Conservation (phyloP, 805 yeast species). For the Lachancea sp. region DNA sequence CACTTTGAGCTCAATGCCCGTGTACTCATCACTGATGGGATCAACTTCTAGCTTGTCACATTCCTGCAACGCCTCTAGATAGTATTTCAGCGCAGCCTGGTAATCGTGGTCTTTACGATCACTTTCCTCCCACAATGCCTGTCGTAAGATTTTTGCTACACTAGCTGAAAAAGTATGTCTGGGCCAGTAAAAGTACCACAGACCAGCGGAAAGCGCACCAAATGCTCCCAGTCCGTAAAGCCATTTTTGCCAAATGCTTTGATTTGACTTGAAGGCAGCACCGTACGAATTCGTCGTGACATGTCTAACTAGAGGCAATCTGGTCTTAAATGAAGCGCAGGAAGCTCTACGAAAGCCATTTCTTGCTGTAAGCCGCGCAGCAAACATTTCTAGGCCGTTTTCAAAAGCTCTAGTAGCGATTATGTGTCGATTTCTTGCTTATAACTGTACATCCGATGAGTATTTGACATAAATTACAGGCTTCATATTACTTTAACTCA, state of each 20-base stretch:
- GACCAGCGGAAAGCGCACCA: constrained; percentile 21
- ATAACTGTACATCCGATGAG: too few species aligned
- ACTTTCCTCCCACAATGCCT: constrained; percentile 79
- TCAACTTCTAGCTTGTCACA: constrained; percentile 52
- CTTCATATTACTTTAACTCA: too few species aligned
- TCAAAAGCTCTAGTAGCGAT: neutral
- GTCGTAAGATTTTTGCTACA: constrained; percentile 66
- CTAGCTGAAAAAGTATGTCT: constrained; percentile 59
- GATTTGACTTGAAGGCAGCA: neutral
- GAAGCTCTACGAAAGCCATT: neutral
- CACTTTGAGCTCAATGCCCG: constrained; percentile 82
- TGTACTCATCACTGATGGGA: constrained; percentile 67
- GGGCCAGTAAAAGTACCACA: constrained; percentile 51
- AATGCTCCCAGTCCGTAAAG: constrained; percentile 14
- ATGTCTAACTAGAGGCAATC: neutral
- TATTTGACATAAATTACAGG: too few species aligned
- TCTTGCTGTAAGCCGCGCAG: neutral
- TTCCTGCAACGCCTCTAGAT: constrained; percentile 65
- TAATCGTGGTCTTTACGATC: constrained; percentile 51
- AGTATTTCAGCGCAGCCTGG: constrained; percentile 60
- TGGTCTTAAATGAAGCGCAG: neutral
- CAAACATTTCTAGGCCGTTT: neutral
- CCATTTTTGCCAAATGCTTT: constrained; percentile 8
- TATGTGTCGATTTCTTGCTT: too few species aligned
- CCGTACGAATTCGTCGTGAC: constrained; percentile 1